A percentile compares a stretch with the other conserved stretches of the same genome.
Conservation (phyloP, 2,329 filamentous ascomycete species). For the Pyrenochaeta sp. region DNA sequence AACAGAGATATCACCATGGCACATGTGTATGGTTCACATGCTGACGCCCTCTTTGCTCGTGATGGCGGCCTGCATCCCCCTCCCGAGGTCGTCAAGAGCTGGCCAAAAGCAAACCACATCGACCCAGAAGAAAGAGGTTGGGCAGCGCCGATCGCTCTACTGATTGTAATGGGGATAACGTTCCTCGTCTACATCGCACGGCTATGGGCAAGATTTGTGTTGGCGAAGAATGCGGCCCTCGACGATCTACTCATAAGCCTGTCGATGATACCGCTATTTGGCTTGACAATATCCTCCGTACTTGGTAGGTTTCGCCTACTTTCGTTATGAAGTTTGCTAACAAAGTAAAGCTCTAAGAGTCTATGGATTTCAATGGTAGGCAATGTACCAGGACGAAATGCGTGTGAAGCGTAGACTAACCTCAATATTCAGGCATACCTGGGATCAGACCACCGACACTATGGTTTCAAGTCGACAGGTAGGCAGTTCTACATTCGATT, state of each 20-base stretch:
- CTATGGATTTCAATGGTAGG: constrained; percentile 40
- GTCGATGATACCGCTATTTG: constrained; percentile 51
- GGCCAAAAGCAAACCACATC: constrained; percentile 59
- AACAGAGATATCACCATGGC: constrained; percentile 8
- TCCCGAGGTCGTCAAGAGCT: constrained; percentile 51
- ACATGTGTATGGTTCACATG: constrained; percentile 5
- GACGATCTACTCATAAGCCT: constrained; percentile 59
- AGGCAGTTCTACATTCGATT: not conserved
- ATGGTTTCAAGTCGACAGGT: constrained; percentile 35
- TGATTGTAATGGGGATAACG: constrained; percentile 52
- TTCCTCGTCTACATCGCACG: constrained; percentile 54
- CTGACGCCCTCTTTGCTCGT: constrained; percentile 26
- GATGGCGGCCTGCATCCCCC: constrained; percentile 49
- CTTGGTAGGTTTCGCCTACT: constrained; percentile 28
- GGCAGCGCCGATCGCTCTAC: constrained; percentile 53
- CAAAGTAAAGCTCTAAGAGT: constrained; percentile 26
- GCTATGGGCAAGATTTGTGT: constrained; percentile 56
- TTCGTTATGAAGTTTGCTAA: constrained; percentile 11
- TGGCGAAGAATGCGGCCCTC: constrained; percentile 57
- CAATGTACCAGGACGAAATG: too few species aligned
- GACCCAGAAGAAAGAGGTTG: constrained; percentile 57
- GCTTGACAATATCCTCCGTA: constrained; percentile 36
- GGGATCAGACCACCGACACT: constrained; percentile 40
- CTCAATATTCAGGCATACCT: constrained; percentile 25
- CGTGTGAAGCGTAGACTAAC: too few species aligned